Base-by-base conservation (phyloP, 140 eudicot species). In the Erigeron philadelphicus region DNA sequence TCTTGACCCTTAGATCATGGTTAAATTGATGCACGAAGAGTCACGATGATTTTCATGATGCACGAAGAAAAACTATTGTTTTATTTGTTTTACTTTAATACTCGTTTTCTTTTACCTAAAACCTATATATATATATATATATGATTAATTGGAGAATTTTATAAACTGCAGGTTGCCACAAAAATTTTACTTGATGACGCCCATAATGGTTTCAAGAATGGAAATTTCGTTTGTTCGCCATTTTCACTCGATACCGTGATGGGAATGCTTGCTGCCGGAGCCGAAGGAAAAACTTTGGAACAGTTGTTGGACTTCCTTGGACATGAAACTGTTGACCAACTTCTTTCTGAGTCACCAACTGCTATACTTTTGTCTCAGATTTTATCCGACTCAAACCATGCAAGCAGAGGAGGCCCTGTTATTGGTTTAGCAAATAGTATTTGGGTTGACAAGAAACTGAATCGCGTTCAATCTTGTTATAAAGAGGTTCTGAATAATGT, bases 181-280 rank as follows among this genome's bases (percentile, higher is more conserved):
- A 23, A 3, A 61, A 38, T n/a, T 6, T 1, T 38, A n/a, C 67
- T 61, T 6, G 7, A 61, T 13, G 23, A 61, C 35, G 47, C 66
- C n/a, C n/a, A 31, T 1, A 38, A 61, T 38, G 48, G 66, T 6
- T 61, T 13, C 23, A 38, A 61, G 66, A 61, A n/a, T 12, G 66
- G 48, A 38, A 61, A 61, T 31, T 61, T 61, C 1, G 66, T 61
- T 38, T 61, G 46, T 61, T 61, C 66, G 13, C 67, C 31, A 0
- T 61, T 61, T 35, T 35, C 66, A 38, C 5, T 61, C 38, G 66
- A 38, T 13, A 15, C 13, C 3, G 5, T 38, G n/a, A 35, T 61
- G 48, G 48, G 66, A 61, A 61, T 61, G 66, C 11, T 61, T 61
- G 48, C 66, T 35, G 45, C 46, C 0, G 66, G 66, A 61, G 66